Conservation (phyloP, 2,329 filamentous ascomycete species). For the Pseudomassariella vexata region DNA sequence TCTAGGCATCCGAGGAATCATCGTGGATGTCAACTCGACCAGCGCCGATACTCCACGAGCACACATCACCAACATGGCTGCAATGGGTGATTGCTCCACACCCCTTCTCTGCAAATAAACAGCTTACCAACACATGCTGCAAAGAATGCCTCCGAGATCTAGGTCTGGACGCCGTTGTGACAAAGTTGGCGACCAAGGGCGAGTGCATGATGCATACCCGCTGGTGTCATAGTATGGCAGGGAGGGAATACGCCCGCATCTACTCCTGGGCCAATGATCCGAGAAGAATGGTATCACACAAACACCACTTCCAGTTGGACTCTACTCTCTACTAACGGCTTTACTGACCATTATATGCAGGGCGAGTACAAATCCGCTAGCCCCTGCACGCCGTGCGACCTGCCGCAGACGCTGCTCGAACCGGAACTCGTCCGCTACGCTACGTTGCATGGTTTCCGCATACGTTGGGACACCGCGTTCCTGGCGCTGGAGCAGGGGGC, state of each 20-base stretch:
- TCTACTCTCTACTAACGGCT: no score
- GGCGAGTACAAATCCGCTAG: slow-evolving; percentile 35
- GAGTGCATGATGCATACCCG: slow-evolving; percentile 42
- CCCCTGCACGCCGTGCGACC: slow-evolving; percentile 34
- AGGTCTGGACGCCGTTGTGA: slow-evolving; percentile 36
- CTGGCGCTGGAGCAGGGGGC: slow-evolving; percentile 18
- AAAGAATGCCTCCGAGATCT: slow-evolving; percentile 48
- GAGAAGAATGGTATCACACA: slow-evolving; percentile 32
- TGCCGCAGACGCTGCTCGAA: slow-evolving; percentile 38
- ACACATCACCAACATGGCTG: slow-evolving; percentile 56
- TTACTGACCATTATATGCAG: no score
- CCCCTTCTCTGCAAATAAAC: background rate
- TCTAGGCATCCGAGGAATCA: slow-evolving; percentile 43
- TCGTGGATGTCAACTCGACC: slow-evolving; percentile 41
- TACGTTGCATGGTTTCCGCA: slow-evolving; percentile 27
- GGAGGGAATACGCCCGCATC: slow-evolving; percentile 43
- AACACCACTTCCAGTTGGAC: no score
- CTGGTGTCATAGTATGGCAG: slow-evolving; percentile 48
- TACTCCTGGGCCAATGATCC: slow-evolving; percentile 47
- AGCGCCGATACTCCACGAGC: slow-evolving; percentile 53
- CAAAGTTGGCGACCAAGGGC: slow-evolving; percentile 28
- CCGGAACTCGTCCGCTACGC: slow-evolving; percentile 35
- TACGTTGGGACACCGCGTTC: slow-evolving; percentile 32
- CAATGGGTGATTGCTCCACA: slow-evolving; percentile 29
- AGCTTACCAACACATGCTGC: background rate